Evolutionary conservation across 2,329 filamentous ascomycete genomes (phyloP), one percentile per base, ranked within the genome.

Genomic region (Ambrosiella xylebori): DNA sequence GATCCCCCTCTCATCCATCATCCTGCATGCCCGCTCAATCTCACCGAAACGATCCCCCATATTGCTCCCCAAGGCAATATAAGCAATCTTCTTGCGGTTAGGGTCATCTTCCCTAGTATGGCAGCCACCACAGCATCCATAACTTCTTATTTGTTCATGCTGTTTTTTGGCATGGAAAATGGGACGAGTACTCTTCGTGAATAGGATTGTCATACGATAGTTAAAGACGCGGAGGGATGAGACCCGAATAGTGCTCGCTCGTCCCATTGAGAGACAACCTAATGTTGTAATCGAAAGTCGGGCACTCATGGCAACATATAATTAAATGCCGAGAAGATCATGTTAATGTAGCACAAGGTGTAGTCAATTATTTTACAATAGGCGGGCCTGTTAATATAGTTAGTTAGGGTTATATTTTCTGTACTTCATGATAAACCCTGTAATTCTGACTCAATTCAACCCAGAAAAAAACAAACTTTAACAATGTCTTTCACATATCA

Each of bases 1-100:
- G 66, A 97, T 88, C 39, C 81, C 82, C 19, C 80, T 75, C 50
- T 75, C 73, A 62, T 86, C 81, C 81, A 98, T 88, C 66, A 85
- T 79, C 50, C 74, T 75, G 68, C 89, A 90, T 0, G 93, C 91
- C 65, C 78, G 76, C 69, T 96, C 89, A 63, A 98, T 94, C 79
- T 85, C 86, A 47, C 76, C 78, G 56, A 95, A 77, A 47, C 90
- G 83, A 67, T 97, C 84, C 3, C 90, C 91, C 56, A 97, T 71
- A 69, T 98, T 98, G 71, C 90, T 95, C 0, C 93, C 93, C 6
- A 98, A 74, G 7, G 91, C 93, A 65, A 98, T 81, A 68, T 87
- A 95, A 0, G 86, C 88, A 50, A 70, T 76, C 63, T 69, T 71
- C 63, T 62, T 68, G 11, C 51, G n/a, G 8, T 54, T 12, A 19